Conservation (phyloP, 2,329 filamentous ascomycete genomes). For the Pseudocercospora fijiensis region DNA sequence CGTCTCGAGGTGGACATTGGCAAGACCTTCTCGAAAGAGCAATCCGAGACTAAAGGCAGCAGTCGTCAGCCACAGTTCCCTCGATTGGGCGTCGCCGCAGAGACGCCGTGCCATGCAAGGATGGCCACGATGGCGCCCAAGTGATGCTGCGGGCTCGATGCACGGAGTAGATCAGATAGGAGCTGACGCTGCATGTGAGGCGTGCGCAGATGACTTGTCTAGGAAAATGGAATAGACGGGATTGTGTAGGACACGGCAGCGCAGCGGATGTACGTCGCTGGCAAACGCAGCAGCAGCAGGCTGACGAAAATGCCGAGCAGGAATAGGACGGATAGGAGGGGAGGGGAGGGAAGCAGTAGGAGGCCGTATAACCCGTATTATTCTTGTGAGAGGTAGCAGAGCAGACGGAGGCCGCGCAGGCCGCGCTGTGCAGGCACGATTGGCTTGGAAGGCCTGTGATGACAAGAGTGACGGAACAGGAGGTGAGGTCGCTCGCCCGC, state of each 20-base stretch:
- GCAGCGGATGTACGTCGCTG: slow-evolving; percentile 4
- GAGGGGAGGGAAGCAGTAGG: slow-evolving; percentile 3
- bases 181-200: slow-evolving; percentile 11
- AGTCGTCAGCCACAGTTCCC: slow-evolving; percentile 1
- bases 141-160: neutral
- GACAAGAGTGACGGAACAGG: slow-evolving; percentile 3
- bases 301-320: slow-evolving; percentile 14
- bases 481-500: slow-evolving; percentile 5
- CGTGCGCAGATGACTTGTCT: slow-evolving; percentile 15
- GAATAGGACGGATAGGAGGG: slow-evolving; percentile 4
- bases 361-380: too few relatives aligned
- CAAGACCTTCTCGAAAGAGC: neutral
- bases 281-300: slow-evolving; percentile 1
- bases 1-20: neutral
- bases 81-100: slow-evolving; percentile 4
- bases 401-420: neutral
- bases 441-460: slow-evolving; percentile 4
- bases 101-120: slow-evolving; percentile 5
- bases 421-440: slow-evolving; percentile 4
- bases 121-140: slow-evolving; percentile 6
- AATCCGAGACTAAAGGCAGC: neutral
- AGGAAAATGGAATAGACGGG: slow-evolving; percentile 9
- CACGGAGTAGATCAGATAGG: slow-evolving; percentile 8
- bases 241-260: neutral
- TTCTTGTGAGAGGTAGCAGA: slow-evolving; percentile 9